phyloP scores from a whole-genome alignment of 495 filamentous ascomycete genomes.

The Penicillium nucicola region DNA sequence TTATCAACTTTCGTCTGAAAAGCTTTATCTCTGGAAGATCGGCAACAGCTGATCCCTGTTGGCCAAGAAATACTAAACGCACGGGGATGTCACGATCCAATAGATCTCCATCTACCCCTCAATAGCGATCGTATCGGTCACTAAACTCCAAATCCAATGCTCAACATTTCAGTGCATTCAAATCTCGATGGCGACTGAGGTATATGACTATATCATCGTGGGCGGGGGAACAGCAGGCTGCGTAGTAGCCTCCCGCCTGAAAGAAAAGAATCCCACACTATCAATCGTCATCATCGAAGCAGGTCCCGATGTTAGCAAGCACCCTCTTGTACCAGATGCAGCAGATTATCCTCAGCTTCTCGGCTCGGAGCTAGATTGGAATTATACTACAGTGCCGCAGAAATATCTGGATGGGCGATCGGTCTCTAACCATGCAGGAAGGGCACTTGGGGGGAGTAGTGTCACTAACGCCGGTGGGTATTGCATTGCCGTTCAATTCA shows the following conservation, averaged over 20 bases:
- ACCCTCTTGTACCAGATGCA: conserved; percentile 12
- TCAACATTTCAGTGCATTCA: too few relatives aligned
- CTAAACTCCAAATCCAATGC: too few relatives aligned
- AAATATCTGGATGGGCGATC: conserved; percentile 16
- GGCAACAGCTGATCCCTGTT: too few relatives aligned
- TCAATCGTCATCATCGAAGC: conserved; percentile 28
- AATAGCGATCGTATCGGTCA: too few relatives aligned
- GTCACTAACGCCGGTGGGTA: conserved; percentile 11
- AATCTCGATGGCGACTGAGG: too few relatives aligned
- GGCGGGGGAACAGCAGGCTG: conserved; percentile 45
- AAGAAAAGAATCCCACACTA: conserved; percentile 13
- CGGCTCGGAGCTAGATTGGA: conserved; percentile 29
- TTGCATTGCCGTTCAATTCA: too few relatives aligned
- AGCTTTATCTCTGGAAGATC: too few relatives aligned
- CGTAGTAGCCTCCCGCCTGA: conserved; percentile 35
- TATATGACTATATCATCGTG: conserved; percentile 31
- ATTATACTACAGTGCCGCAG: conserved; percentile 31
- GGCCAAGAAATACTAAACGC: too few relatives aligned
- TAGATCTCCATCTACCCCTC: too few relatives aligned
- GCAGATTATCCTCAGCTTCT: conserved; percentile 12
- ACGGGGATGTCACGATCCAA: too few relatives aligned
- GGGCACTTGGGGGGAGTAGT: conserved; percentile 32
- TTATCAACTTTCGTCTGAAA: background rate
- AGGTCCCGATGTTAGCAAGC: conserved; percentile 17
- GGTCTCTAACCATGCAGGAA: conserved; percentile 24